Base-by-base conservation (phyloP, 768 basidiomycete species). In the Rhodotorula graminis region DNA sequence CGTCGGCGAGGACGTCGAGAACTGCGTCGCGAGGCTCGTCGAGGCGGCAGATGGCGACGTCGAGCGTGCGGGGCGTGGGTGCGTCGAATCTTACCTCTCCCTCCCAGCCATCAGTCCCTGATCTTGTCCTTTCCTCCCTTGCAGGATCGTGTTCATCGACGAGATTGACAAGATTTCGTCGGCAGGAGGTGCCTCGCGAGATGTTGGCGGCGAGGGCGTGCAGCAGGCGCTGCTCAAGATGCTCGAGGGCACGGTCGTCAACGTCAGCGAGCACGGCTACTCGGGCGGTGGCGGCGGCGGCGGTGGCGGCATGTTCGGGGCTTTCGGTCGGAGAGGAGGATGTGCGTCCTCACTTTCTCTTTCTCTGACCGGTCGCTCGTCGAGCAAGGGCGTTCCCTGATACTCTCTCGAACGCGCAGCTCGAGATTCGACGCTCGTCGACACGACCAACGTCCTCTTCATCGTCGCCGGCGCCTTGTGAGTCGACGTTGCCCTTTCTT, bases 1-100 rank as follows among this genome's bases (percentile, higher is more conserved):
- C 82, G 92, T 98, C 59, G 94, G 94, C 75, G 95, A 96, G 79
- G 95, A 98, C 79, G 94, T 96, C 15, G 95, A 98, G 72, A 89
- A 89, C 84, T 89, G 90, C 57, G 87, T 97, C 37, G 88, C 92
- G 70, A 85, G 95, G 70, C 82, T 97, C 78, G 82, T 96, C 14
- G 92, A 93, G 85, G 90, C 91, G 40, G 90, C 94, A 15, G 89
- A 91, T 70, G 93, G 89, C 84, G 92, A 97, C 81, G 89, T 92
- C 27, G 80, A 86, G 66, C 87, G 90, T 67, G 92, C 95, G 31
- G 90, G 90, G 11, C 42, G 92, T 37, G 56, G 29, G 59, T 49
- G 46, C 6, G 31, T 42, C 40, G 31, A 5, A 11, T 21, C 14
- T 52, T 37, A n/a, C 37, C 37, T 37, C 9, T 37, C 37, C 37